These are phyloP conservation scores for Aspergillus sp. DNA, from an alignment of 2,329 filamentous ascomycete genomes.

Conservation along the genomic window DNA sequence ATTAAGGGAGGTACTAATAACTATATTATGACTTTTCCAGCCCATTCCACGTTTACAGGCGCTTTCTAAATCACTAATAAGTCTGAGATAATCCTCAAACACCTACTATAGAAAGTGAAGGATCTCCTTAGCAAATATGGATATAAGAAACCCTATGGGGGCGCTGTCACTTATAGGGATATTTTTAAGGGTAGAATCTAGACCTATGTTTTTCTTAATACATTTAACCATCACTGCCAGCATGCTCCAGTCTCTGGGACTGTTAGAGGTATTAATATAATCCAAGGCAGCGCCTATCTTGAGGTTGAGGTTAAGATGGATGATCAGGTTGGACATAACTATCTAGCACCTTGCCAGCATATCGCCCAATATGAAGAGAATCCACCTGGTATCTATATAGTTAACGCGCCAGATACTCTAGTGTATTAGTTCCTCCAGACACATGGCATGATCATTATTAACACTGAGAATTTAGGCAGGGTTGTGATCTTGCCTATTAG, in stretches of 20 bases:
- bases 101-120: slow-evolving; percentile 21
- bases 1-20: too few relatives aligned
- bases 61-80: slow-evolving; percentile 14
- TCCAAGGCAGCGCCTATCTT: slow-evolving; percentile 34
- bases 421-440: slow-evolving; percentile 41
- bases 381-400: slow-evolving; percentile 24
- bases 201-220: slow-evolving; percentile 38
- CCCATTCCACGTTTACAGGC: slow-evolving; percentile 34
- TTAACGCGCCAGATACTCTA: slow-evolving; percentile 29
- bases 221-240: slow-evolving; percentile 40
- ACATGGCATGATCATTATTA: slow-evolving; percentile 35
- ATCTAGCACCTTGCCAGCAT: not conserved
- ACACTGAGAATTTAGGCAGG: slow-evolving; percentile 28
- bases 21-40: slow-evolving; percentile 29
- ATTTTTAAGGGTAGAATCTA: too few relatives aligned
- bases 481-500: slow-evolving; percentile 43
- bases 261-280: slow-evolving; percentile 34
- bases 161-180: too few relatives aligned
- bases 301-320: slow-evolving; percentile 23
- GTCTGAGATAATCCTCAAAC: not conserved
- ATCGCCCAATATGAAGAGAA: not conserved
- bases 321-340: not conserved
- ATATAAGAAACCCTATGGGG: too few relatives aligned
- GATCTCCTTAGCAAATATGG: too few relatives aligned
- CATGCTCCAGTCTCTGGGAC: slow-evolving; percentile 37